Evolutionary conservation across 2,329 filamentous ascomycete genomes (phyloP).

Genomic region (Paecilomyces variotii): DNA sequence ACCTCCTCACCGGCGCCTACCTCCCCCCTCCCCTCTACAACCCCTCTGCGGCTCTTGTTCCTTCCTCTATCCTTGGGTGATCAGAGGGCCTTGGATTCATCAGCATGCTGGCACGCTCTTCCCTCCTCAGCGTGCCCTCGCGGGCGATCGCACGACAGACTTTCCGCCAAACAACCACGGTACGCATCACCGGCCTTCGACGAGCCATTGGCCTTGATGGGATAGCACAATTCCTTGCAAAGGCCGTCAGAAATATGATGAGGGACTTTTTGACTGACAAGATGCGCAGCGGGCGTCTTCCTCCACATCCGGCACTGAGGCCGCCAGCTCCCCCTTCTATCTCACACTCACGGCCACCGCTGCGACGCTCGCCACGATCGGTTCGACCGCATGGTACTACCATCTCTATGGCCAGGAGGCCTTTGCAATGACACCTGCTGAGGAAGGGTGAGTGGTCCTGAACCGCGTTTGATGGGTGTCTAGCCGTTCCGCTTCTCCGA

Average conservation of each 20-base stretch:
- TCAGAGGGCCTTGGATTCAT: constrained; percentile 30
- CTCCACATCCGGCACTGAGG: constrained; percentile 59
- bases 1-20: constrained; percentile 21
- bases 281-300: constrained; percentile 57
- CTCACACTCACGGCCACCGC: constrained; percentile 80
- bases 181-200: constrained; percentile 46
- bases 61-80: constrained; percentile 19
- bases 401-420: constrained; percentile 86
- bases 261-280: constrained; percentile 22
- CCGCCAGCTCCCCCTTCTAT: constrained; percentile 66
- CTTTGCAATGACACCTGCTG: constrained; percentile 82
- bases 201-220: constrained; percentile 21
- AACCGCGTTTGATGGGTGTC: constrained; percentile 9
- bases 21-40: constrained; percentile 18
- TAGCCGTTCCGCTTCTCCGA: constrained; percentile 12
- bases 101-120: constrained; percentile 90
- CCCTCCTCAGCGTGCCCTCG: constrained; percentile 79
- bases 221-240: constrained; percentile 20
- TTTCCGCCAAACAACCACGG: constrained; percentile 65
- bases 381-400: constrained; percentile 94
- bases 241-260: constrained; percentile 18
- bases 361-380: constrained; percentile 78
- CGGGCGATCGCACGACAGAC: constrained; percentile 70
- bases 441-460: constrained; percentile 80
- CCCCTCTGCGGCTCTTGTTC: constrained; percentile 23